These are phyloP conservation scores for Spencermartinsiella europaea DNA, from an alignment of 805 yeast genomes.

Conservation along the genomic window DNA sequence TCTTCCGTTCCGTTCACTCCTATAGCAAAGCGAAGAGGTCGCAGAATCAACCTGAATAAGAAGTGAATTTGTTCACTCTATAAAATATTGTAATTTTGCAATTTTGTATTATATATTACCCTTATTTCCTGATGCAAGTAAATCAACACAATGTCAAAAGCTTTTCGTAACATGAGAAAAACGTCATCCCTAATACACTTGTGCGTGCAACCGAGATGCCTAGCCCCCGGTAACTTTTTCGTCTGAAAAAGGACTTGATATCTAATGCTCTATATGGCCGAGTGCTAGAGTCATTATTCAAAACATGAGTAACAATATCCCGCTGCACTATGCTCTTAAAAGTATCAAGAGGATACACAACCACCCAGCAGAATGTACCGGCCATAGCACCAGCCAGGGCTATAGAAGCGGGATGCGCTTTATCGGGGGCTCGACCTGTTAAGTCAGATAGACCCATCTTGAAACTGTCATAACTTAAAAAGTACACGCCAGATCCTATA, in stretches of 20 bases:
- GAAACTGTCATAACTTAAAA: constrained; percentile 67
- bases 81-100: neutral
- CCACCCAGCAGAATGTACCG: constrained; percentile 69
- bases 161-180: constrained; percentile 67
- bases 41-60: neutral
- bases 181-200: constrained; percentile 65
- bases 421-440: constrained; percentile 15
- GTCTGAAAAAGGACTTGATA: constrained; percentile 29
- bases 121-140: neutral
- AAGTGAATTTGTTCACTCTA: neutral
- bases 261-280: constrained; percentile 34
- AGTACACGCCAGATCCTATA: constrained; percentile 66
- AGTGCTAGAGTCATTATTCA: constrained; percentile 23
- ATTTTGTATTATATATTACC: neutral
- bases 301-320: constrained; percentile 64
- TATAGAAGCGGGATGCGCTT: constrained; percentile 40
- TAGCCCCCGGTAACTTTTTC: constrained; percentile 66
- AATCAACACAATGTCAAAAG: constrained; percentile 35
- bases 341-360: constrained; percentile 78
- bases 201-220: constrained; percentile 72
- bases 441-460: constrained; percentile 39
- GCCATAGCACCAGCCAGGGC: constrained; percentile 75
- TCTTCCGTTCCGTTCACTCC: neutral
- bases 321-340: constrained; percentile 70
- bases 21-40: neutral